Conservation (phyloP, 1,139 yeast species). For the Zygosaccharomyces pseudobailii region DNA sequence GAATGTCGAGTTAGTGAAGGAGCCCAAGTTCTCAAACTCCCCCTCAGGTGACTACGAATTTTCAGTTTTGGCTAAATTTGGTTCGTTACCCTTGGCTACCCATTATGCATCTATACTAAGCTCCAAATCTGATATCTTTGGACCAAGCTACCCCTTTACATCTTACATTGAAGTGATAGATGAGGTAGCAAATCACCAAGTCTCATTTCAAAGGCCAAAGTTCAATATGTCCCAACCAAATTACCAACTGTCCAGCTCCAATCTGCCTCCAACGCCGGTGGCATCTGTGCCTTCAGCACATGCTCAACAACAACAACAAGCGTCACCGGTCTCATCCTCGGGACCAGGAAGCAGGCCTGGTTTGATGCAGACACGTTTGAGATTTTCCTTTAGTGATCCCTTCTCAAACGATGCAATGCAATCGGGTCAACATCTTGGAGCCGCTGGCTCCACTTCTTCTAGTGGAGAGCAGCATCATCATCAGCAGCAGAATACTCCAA, state of each 20-base stretch:
- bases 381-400: conserved; percentile 67
- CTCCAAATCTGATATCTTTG: conserved; percentile 55
- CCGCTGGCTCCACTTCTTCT: background rate
- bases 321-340: conserved; percentile 25
- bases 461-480: background rate
- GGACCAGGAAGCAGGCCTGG: conserved; percentile 48
- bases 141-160: conserved; percentile 47
- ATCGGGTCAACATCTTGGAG: background rate
- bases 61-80: conserved; percentile 59
- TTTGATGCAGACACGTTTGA: conserved; percentile 54
- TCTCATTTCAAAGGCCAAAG: conserved; percentile 22
- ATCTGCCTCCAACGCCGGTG: conserved; percentile 16
- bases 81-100: conserved; percentile 58
- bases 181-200: conserved; percentile 27
- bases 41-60: conserved; percentile 14
- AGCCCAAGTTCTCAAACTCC: conserved; percentile 18
- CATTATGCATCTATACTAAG: conserved; percentile 69
- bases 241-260: conserved; percentile 16
- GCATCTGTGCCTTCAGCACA: conserved; percentile 8
- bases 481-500: conserved; percentile 9
- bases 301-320: conserved; percentile 13
- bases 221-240: conserved; percentile 34
- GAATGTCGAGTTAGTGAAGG: conserved; percentile 50
- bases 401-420: conserved; percentile 37
- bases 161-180: conserved; percentile 51